Base-by-base conservation (phyloP, 1,284 basidiomycete genomes). In the Phlebopus sp. region DNA sequence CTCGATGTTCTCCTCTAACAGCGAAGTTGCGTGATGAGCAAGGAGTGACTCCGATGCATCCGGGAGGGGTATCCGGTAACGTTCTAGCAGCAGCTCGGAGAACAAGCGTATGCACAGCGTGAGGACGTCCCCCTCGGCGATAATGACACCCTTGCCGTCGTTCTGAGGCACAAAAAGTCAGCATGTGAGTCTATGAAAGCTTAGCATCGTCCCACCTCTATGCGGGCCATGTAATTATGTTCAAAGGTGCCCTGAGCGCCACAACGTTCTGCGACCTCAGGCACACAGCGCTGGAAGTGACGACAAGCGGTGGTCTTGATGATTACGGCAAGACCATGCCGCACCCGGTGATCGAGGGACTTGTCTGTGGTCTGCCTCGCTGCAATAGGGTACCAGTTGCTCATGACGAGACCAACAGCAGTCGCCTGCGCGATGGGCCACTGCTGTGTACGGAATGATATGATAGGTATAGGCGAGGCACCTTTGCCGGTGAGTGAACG, bases 171-270 rank as follows among this genome's bases (percentile, higher is more conserved):
- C 23, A 54, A 44, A n/a, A 37, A 47, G 49, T 50, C 47, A 39
- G 55, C 21, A 51, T 37, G 38, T 37, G 38, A 25, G n/a, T 1
- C n/a, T 17, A 10, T 31, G 2, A 9, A 36, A 44, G n/a, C 1
- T 34, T 42, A 21, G 23, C 11, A 3, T n/a, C 14, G 58, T 5
- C 69, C 39, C 45, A 77, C 77, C 68, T 79, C 76, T 32, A 74
- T 71, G 32, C 67, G 68, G 4, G 71, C 71, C 69, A 81, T 72
- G 45, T 73, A 73, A 57, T 81, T 81, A 48, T 76, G 71, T 46
- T 76, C 75, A 46, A 79, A 78, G 1, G 73, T 76, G 10, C 78
- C 78, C 62, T 80, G 78, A 3, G 78, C 78, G 40, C 78, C 78
- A 46, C 74, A 77, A 10, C 78, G 69, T 51, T 81, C 78, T 11